phyloP scores from a whole-genome alignment of 169 alveolate genomes.

The Cryptosporidium ubiquitum region DNA sequence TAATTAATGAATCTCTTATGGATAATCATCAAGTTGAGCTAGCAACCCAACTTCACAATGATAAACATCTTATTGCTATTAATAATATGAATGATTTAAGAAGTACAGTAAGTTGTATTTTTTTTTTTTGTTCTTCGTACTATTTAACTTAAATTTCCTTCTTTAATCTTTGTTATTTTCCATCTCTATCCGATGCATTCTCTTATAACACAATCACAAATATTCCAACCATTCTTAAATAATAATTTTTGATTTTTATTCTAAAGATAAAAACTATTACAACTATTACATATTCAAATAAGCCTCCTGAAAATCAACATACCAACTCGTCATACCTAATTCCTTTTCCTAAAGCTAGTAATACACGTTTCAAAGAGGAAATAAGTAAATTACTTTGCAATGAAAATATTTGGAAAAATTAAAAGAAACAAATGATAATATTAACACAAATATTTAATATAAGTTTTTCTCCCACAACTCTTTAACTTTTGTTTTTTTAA shows the following conservation, averaged over 20 bases:
- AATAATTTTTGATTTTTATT: background rate
- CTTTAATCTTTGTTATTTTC: background rate
- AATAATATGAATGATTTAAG: slow-evolving; percentile 12
- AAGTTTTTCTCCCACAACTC: no score
- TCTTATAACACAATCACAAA: background rate
- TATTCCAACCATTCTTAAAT: background rate
- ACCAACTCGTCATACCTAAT: background rate
- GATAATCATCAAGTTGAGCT: slow-evolving; percentile 83
- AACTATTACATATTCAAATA: background rate
- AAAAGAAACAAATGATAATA: background rate
- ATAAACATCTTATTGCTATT: slow-evolving; percentile 51
- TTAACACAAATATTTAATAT: no score
- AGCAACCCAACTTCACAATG: slow-evolving; percentile 67
- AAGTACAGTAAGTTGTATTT: slow-evolving; percentile 4
- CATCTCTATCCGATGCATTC: background rate
- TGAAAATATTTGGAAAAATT: slow-evolving; percentile 6
- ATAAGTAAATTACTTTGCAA: background rate
- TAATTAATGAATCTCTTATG: slow-evolving; percentile 80
- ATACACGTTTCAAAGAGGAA: slow-evolving; percentile 9
- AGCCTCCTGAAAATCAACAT: background rate
- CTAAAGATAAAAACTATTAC: background rate
- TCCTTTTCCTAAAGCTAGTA: slow-evolving; percentile 47
- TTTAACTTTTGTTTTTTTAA: no score
- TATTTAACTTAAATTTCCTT: background rate
- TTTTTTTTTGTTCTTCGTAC: background rate